Percentiles rank a stretch among this genome's conserved stretches.
phyloP scores from a whole-genome alignment of 2,329 filamentous ascomycete species.

The Penicillium brevicompactum region DNA sequence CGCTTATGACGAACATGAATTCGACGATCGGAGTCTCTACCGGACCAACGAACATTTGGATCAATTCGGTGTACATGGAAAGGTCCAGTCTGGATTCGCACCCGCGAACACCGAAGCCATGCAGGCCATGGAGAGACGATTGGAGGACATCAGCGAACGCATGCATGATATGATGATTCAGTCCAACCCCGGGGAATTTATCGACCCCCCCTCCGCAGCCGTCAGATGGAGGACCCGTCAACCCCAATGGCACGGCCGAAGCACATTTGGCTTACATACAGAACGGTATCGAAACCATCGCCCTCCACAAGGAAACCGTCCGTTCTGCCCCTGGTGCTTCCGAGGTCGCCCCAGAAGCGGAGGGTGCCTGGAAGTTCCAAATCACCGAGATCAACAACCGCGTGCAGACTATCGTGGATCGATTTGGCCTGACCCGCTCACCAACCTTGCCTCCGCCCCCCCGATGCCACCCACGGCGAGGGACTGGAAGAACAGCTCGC shows the following conservation, averaged over 20 bases:
- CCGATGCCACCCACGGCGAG: constrained; percentile 56
- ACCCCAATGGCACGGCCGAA: constrained; percentile 40
- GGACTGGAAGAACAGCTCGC: constrained; percentile 68
- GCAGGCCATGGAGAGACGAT: constrained; percentile 62
- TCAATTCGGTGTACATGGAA: constrained; percentile 37
- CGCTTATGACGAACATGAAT: constrained; percentile 68
- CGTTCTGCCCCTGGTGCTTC: constrained; percentile 6
- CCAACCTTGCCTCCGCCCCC: constrained; percentile 58
- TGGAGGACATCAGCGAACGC: constrained; percentile 69
- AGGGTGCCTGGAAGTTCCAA: constrained; percentile 46
- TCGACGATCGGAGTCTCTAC: constrained; percentile 78
- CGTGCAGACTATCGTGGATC: constrained; percentile 60
- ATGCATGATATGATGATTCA: constrained; percentile 67
- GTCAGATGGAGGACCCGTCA: constrained; percentile 28
- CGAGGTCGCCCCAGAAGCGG: constrained; percentile 41
- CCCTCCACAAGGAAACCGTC: constrained; percentile 47
- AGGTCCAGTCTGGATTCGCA: constrained; percentile 19
- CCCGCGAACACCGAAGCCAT: constrained; percentile 51
- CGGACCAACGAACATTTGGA: constrained; percentile 68
- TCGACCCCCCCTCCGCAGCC: constrained; percentile 41
- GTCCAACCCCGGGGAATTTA: constrained; percentile 36
- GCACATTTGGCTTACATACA: constrained; percentile 73
- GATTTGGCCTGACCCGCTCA: constrained; percentile 46
- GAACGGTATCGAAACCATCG: constrained; percentile 63
- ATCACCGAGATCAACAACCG: constrained; percentile 66